Evolutionary conservation across 768 basidiomycete species (phyloP).

Genomic region (Agaricus blazei): DNA sequence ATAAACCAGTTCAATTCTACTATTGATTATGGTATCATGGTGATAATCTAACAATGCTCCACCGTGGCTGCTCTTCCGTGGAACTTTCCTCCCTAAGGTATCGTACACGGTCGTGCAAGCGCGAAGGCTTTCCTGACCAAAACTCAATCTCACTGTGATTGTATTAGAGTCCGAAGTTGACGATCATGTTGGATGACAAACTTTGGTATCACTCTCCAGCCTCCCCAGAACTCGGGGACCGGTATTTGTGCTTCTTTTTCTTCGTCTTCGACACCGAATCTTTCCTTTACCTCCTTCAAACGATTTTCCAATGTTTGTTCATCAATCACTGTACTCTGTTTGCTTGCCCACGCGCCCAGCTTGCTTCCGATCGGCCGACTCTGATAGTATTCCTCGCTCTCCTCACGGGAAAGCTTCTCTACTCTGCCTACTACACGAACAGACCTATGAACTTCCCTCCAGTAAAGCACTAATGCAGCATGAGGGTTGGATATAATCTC

Average conservation of each 20-base stretch:
- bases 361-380: conserved; percentile 79
- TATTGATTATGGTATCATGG: conserved; percentile 28
- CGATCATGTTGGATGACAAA: conserved; percentile 31
- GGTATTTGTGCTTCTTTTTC: conserved; percentile 51
- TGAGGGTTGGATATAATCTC: conserved; percentile 77
- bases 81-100: conserved; percentile 55
- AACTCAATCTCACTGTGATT: conserved; percentile 85
- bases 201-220: conserved; percentile 92
- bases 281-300: conserved; percentile 51
- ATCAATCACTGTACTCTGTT: conserved; percentile 74
- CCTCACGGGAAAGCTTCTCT: conserved; percentile 67
- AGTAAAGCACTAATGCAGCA: conserved; percentile 86
- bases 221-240: conserved; percentile 92
- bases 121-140: conserved; percentile 94
- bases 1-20: neutral
- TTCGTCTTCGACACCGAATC: conserved; percentile 44
- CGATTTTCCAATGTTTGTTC: conserved; percentile 67
- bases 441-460: conserved; percentile 77
- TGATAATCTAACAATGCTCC: conserved; percentile 78
- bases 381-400: conserved; percentile 81
- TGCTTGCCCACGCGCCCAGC: conserved; percentile 92
- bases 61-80: conserved; percentile 45
- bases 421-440: conserved; percentile 83
- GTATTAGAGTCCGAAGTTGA: conserved; percentile 9
- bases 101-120: conserved; percentile 86